Conservation (phyloP, 192 early-diverging fungal species). For the Backusella sp. region DNA sequence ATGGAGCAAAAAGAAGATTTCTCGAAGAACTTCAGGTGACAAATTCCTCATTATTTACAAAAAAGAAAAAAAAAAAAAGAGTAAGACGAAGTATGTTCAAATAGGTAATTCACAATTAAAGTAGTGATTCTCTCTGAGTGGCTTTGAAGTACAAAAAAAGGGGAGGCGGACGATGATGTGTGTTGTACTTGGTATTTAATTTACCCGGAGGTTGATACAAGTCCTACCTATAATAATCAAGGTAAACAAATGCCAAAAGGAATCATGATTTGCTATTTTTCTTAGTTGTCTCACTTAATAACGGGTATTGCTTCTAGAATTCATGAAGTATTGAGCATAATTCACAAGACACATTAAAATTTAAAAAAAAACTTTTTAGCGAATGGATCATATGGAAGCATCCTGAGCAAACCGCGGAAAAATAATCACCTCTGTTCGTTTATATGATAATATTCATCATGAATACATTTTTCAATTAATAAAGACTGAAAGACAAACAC, state of each 20-base stretch:
- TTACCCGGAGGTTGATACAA: not conserved
- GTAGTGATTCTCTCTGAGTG: not conserved
- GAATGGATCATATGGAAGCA: too few species aligned
- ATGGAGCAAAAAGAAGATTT: not conserved
- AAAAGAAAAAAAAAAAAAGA: not conserved
- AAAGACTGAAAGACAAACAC: too few species aligned
- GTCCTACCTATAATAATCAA: not conserved
- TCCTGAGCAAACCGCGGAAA: too few species aligned
- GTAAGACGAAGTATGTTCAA: too few species aligned
- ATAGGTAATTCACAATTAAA: too few species aligned
- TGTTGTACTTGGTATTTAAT: not conserved
- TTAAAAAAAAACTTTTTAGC: too few species aligned
- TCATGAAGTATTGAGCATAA: too few species aligned
- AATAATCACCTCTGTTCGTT: too few species aligned
- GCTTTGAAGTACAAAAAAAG: not conserved
- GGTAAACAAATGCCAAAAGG: not conserved
- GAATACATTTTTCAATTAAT: too few species aligned
- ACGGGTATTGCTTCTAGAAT: not conserved
- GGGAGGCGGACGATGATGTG: not conserved
- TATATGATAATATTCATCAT: too few species aligned
- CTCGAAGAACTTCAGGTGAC: not conserved
- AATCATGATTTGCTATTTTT: not conserved
- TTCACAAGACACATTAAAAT: too few species aligned
- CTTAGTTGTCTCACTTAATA: not conserved
- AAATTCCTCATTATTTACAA: not conserved